Base-by-base conservation (phyloP, 2,329 filamentous ascomycete species). In the Tolypocladium pustulatum region DNA sequence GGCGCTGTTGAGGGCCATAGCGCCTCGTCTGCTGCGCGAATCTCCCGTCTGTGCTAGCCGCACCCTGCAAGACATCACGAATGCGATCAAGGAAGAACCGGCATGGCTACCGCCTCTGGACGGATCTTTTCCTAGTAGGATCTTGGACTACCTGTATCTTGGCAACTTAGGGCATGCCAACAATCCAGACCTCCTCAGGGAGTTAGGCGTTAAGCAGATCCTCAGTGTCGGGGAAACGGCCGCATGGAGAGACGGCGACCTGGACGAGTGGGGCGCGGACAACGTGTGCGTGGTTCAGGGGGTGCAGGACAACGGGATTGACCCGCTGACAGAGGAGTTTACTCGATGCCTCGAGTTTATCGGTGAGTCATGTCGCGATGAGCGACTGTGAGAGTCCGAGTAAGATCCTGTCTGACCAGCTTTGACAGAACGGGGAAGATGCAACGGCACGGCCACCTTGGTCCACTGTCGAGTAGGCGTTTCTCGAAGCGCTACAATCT, bases 401-500 rank as follows among this genome's bases (percentile, higher is more conserved):
- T 13, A 49, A 30, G 13, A 52, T 41, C 12, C 58, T 56, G 52
- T 63, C 59, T 60, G 62, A 55, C 30, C 22, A 51, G n/a, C 54
- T 8, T 43, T 17, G 53, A 58, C 66, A 97, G 94, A 91, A 65
- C 85, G 86, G 65, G 92, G 93, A 40, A 89, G 88, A 68, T 75
- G 76, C 41, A 88, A 89, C 51, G 87, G 88, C 36, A 90, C 84
- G 5, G 91, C 93, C 30, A 97, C 94, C 0, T 80, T 99, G 59
- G 94, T 99, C 20, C 94, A 99, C 71, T 99, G 94, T 71, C 88
- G 94, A 22, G 94, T 99, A 9, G 94, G 94, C 54, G 94, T 99
- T 58, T 97, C 92, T 56, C 85, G 94, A 56, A 96, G 91, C 62
- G 94, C 94, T 15, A 99, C 93, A 1, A 97, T 99, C 61, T 97